Conservation (phyloP, 176 grass and related monocot species). For the Rhipidocladum racemiflorum region DNA sequence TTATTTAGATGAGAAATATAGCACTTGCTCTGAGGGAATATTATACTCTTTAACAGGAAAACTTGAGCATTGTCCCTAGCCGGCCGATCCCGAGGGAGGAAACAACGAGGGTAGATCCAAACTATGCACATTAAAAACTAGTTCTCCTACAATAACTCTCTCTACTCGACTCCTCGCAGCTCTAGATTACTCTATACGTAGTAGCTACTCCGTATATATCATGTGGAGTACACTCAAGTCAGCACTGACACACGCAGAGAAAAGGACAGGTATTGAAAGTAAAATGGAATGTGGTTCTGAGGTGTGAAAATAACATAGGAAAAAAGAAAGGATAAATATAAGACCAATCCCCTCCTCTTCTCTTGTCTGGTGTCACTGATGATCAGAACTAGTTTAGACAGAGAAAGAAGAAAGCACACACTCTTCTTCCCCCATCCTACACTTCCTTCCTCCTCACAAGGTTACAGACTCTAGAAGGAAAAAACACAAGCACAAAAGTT, state of each 20-base stretch:
- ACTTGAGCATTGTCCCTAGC: slow-evolving; percentile 29
- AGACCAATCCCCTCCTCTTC: slow-evolving; percentile 17
- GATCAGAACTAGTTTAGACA: not conserved
- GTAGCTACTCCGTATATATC: not conserved
- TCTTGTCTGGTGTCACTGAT: not conserved
- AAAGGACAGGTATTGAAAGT: slow-evolving; percentile 22
- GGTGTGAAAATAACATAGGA: slow-evolving; percentile 11
- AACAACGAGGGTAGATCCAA: slow-evolving; percentile 47
- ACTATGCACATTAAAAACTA: not conserved
- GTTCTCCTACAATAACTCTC: not conserved
- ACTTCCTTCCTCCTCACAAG: not conserved
- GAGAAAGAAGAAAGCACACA: not conserved
- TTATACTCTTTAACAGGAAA: slow-evolving; percentile 17
- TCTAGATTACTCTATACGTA: not conserved
- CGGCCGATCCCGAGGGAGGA: slow-evolving; percentile 39
- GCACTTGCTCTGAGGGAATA: too few relatives aligned
- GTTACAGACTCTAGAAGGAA: not conserved
- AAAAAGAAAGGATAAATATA: slow-evolving; percentile 35
- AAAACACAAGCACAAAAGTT: not conserved
- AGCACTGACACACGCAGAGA: slow-evolving; percentile 38
- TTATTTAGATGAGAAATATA: too few relatives aligned
- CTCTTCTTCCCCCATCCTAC: not conserved
- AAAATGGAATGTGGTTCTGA: slow-evolving; percentile 12
- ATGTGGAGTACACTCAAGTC: slow-evolving; percentile 20
- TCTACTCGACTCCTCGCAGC: not conserved